Evolutionary conservation across 2,329 filamentous ascomycete genomes (phyloP).

Genomic region (Pseudogymnoascus sp.): DNA sequence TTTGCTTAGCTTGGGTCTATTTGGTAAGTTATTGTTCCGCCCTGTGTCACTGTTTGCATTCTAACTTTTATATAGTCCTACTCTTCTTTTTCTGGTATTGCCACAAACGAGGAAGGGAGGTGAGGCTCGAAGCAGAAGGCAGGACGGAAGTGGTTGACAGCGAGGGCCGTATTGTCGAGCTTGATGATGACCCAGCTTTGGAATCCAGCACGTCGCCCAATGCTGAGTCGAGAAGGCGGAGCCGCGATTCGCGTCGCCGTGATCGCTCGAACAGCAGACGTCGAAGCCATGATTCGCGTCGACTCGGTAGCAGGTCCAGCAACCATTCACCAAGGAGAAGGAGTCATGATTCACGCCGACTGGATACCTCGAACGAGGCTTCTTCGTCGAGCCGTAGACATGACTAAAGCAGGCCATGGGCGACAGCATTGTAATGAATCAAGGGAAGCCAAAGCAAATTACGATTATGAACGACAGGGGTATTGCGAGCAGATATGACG

Average conservation of each 20-base stretch:
- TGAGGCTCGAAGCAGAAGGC: constrained; percentile 47
- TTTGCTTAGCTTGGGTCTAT: constrained; percentile 80
- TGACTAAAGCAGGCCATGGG: background rate
- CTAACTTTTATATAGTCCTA: constrained; percentile 46
- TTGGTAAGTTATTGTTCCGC: constrained; percentile 52
- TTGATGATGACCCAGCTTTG: constrained; percentile 22
- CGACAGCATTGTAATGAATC: background rate
- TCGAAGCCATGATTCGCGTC: background rate
- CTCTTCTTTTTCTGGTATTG: constrained; percentile 97
- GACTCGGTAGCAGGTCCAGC: background rate
- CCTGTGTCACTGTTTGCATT: background rate
- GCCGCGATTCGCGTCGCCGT: background rate
- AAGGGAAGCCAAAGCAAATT: background rate
- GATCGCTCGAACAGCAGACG: background rate
- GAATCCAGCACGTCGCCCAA: background rate
- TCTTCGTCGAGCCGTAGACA: background rate
- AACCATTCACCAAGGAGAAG: background rate
- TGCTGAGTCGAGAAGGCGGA: background rate
- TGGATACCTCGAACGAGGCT: background rate
- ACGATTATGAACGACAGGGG: background rate
- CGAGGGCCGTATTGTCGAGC: constrained; percentile 22
- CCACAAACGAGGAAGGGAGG: constrained; percentile 87
- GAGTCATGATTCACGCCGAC: background rate
- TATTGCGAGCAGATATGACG: background rate
- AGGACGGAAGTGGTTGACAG: constrained; percentile 16